phyloP scores from a whole-genome alignment of 2,329 filamentous ascomycete species.

The Diaporthe ampelina region DNA sequence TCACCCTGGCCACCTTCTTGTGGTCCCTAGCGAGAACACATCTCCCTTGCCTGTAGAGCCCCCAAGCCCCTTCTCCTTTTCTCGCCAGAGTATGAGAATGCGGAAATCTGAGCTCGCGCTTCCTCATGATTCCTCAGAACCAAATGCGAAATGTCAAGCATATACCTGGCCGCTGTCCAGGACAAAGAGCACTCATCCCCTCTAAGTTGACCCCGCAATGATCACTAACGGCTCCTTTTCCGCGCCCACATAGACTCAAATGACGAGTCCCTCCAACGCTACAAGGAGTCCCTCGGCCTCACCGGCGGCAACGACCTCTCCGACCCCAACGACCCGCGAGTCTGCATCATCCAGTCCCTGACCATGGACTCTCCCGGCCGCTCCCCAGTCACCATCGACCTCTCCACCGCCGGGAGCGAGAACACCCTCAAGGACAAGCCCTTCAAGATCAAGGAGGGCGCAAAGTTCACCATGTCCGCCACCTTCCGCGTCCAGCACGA shows the following conservation, averaged over 20 bases:
- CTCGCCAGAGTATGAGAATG: not conserved
- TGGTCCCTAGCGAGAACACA: not conserved
- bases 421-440: slow-evolving; percentile 88
- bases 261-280: slow-evolving; percentile 95
- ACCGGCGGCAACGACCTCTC: slow-evolving; percentile 79
- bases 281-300: slow-evolving; percentile 96
- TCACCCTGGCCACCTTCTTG: not conserved
- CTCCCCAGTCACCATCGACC: slow-evolving; percentile 88
- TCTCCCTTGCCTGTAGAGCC: not conserved
- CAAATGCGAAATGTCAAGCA: not conserved
- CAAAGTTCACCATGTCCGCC: slow-evolving; percentile 93
- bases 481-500: slow-evolving; percentile 97
- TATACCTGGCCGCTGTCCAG: not conserved
- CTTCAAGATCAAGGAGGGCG: slow-evolving; percentile 97
- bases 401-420: slow-evolving; percentile 80
- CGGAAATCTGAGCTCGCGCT: not conserved
- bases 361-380: slow-evolving; percentile 89
- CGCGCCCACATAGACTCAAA: slow-evolving; percentile 64
- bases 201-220: slow-evolving; percentile 1
- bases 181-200: not conserved
- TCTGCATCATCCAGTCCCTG: slow-evolving; percentile 93
- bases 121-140: not conserved
- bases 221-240: slow-evolving; percentile 13
- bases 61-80: not conserved
- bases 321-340: slow-evolving; percentile 85